Conservation (phyloP, 176 grass and related monocot species). For the Sorghum bicolor region Sorghum_bicolor_NCBIv3 NC_012878.2:5967501-5968000, state of each 20-base stretch:
- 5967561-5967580: background rate
- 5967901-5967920: conserved; percentile 1
- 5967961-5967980: too few relatives aligned
- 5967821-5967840: too few relatives aligned
- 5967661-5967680: background rate
- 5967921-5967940: background rate
- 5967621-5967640: background rate
- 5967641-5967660: background rate
- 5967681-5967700: background rate
- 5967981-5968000: too few relatives aligned
- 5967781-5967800: too few relatives aligned
- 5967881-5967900: conserved; percentile 6
- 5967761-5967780: too few relatives aligned
- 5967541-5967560: too few relatives aligned
- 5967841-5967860: background rate
- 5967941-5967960: too few relatives aligned
- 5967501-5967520: too few relatives aligned
- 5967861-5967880: background rate
- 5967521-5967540: too few relatives aligned
- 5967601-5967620: background rate
- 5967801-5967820: too few relatives aligned
- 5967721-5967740: conserved; percentile 19
- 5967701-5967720: background rate
- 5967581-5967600: background rate
- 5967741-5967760: background rate